These are phyloP conservation scores for Glycyrrhiza uralensis DNA, from an alignment of 306 rosid genomes.

Conservation along the genomic window DNA sequence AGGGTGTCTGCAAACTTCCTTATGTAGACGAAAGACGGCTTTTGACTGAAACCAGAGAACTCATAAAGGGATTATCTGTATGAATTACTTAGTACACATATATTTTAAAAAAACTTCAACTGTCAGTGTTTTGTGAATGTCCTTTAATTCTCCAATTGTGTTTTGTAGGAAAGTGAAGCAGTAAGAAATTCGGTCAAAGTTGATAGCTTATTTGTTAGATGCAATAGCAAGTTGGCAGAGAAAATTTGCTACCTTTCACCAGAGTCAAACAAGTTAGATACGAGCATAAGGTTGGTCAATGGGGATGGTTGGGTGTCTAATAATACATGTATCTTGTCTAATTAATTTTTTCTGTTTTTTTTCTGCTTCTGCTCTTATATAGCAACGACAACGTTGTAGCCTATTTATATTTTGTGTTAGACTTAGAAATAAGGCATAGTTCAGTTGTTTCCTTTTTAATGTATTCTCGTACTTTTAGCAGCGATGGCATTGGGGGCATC, in stretches of 20 bases:
- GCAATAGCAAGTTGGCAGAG: conserved; percentile 8
- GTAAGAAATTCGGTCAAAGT: conserved; percentile 22
- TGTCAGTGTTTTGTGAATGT: not conserved
- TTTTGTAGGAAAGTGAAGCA: conserved; percentile 26
- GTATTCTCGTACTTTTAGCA: not conserved
- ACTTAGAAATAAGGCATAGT: not conserved
- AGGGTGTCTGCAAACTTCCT: conserved; percentile 51
- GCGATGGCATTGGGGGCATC: conserved; percentile 35
- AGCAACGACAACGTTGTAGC: not conserved
- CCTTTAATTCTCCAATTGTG: not conserved
- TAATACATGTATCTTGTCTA: not conserved
- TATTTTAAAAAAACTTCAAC: too few relatives aligned
- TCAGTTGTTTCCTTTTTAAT: not conserved
- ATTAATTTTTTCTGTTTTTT: not conserved
- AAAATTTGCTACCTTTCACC: conserved; percentile 12
- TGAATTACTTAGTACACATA: too few relatives aligned
- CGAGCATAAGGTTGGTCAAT: too few relatives aligned
- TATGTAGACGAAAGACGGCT: too few relatives aligned
- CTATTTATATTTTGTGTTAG: not conserved
- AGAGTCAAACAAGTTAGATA: too few relatives aligned
- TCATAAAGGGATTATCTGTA: too few relatives aligned
- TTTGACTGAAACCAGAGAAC: too few relatives aligned
- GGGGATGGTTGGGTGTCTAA: not conserved
- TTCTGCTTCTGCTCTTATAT: not conserved
- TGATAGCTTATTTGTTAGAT: conserved; percentile 31